Evolutionary conservation across 1,139 yeast genomes (phyloP), one percentile per base, ranked within the genome.

Genomic region (Kodamaea arcana): DNA sequence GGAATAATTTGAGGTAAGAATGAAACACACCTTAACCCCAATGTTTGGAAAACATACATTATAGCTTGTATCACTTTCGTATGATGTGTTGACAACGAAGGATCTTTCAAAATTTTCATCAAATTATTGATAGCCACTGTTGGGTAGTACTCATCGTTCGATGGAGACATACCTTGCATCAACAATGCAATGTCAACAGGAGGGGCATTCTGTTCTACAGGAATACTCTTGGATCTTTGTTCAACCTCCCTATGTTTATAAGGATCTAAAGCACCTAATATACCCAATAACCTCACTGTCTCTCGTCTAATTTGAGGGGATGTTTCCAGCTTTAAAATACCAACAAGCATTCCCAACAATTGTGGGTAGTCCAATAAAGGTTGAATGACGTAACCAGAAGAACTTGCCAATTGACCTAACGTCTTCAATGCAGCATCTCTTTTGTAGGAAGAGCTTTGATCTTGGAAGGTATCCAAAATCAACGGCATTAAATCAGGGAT

Each of bases 261-360:
- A 1, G 99, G 99, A 59, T 94, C 98, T 34, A 94, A 67, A 0
- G 98, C 98, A 40, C 99, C 99, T 29, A 94, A 65, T 26, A 90
- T 88, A 51, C 99, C 99, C 43, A 92, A 65, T 15, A 92, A 62
- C 45, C 92, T 72, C 1, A 92, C 96, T 0, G 96, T 83, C 55
- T 90, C 97, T 39, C 96, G 69, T 48, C 94, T 75, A 4, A 86
- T 80, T 3, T 75, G 64, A 2, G 81, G 74, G 0, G 94, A 79
- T 11, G 82, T 77, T 48, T 88, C 97, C 44, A 88, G 79, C 45
- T 83, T 84, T 40, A 92, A 65, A 28, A 92, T 87, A 31, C 80
- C 81, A 3, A 90, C 87, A 26, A 92, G 65, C 60, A 86, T 78
- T 7, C 94, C 90, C 27, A 92, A 64, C 20, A 94, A 65, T 48